Evolutionary conservation across 2,329 filamentous ascomycete genomes (phyloP).

Genomic region (Chlorencoelia australis): DNA sequence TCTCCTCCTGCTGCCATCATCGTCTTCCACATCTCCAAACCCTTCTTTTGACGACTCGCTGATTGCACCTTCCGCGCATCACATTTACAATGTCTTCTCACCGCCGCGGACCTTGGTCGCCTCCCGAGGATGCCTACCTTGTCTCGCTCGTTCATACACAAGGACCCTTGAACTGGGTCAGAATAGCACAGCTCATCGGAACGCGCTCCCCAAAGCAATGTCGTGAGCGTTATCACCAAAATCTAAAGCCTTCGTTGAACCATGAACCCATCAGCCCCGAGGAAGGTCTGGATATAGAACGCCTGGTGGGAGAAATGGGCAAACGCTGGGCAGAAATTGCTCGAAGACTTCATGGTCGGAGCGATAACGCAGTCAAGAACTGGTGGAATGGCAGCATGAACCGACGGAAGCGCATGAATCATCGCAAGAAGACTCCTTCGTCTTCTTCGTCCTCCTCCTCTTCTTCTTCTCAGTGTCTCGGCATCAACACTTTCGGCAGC

Average conservation of each 20-base stretch:
- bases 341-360: slow-evolving; percentile 68
- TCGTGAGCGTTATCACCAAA: slow-evolving; percentile 87
- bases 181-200: slow-evolving; percentile 65
- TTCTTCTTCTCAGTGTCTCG: slow-evolving; percentile 14
- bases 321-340: slow-evolving; percentile 94
- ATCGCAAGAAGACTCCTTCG: slow-evolving; percentile 22
- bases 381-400: slow-evolving; percentile 97
- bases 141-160: slow-evolving; percentile 60
- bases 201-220: slow-evolving; percentile 89
- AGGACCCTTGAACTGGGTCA: slow-evolving; percentile 81
- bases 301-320: slow-evolving; percentile 66
- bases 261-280: slow-evolving; percentile 63
- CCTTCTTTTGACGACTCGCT: neutral
- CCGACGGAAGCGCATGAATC: slow-evolving; percentile 42
- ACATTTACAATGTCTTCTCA: slow-evolving; percentile 31
- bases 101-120: slow-evolving; percentile 75
- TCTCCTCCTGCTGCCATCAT: neutral
- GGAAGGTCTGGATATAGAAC: slow-evolving; percentile 65
- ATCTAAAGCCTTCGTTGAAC: slow-evolving; percentile 68
- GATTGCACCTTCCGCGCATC: too few relatives aligned
- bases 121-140: slow-evolving; percentile 62
- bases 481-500: too few relatives aligned
- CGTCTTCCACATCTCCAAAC: neutral
- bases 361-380: slow-evolving; percentile 94
- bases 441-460: slow-evolving; percentile 19